Conservation (phyloP, 371 early-diverging fungal species). For the Capniomyces stellatus region DNA sequence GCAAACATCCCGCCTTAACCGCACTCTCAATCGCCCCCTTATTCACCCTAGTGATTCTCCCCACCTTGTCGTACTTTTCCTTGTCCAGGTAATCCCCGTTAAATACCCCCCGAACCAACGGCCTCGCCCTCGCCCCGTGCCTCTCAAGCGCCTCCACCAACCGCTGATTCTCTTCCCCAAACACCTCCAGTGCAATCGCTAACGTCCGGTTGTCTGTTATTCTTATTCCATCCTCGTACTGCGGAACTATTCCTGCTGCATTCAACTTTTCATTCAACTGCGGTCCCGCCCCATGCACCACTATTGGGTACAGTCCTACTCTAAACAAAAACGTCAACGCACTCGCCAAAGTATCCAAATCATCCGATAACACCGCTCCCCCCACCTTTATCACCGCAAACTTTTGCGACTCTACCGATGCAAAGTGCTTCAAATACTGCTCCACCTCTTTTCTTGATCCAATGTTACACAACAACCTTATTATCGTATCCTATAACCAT, state of each 20-base stretch:
- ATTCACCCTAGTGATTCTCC: conserved; percentile 73
- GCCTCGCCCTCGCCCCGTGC: conserved; percentile 82
- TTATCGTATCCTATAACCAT: conserved; percentile 83
- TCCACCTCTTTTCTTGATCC: conserved; percentile 95
- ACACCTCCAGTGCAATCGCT: conserved; percentile 76
- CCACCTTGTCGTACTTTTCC: conserved; percentile 82
- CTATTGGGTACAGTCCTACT: conserved; percentile 93
- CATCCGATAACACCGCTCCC: conserved; percentile 88
- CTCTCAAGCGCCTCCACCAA: conserved; percentile 89
- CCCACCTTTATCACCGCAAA: conserved; percentile 98
- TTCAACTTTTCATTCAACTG: conserved; percentile 80
- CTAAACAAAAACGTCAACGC: conserved; percentile 87
- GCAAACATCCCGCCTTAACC: conserved; percentile 81
- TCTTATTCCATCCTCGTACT: conserved; percentile 90
- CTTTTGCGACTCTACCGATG: conserved; percentile 91
- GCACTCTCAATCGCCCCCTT: conserved; percentile 78
- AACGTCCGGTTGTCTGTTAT: conserved; percentile 82
- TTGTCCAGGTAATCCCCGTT: conserved; percentile 83
- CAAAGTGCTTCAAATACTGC: conserved; percentile 88
- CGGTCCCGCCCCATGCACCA: conserved; percentile 94
- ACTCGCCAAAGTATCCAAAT: conserved; percentile 82
- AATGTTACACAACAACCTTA: conserved; percentile 92
- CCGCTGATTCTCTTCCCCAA: conserved; percentile 82
- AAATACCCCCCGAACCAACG: conserved; percentile 87
- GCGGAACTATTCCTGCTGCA: conserved; percentile 69